Evolutionary conservation across 208 protist genomes (phyloP).

Genomic region (Eutreptiella sp.): DNA sequence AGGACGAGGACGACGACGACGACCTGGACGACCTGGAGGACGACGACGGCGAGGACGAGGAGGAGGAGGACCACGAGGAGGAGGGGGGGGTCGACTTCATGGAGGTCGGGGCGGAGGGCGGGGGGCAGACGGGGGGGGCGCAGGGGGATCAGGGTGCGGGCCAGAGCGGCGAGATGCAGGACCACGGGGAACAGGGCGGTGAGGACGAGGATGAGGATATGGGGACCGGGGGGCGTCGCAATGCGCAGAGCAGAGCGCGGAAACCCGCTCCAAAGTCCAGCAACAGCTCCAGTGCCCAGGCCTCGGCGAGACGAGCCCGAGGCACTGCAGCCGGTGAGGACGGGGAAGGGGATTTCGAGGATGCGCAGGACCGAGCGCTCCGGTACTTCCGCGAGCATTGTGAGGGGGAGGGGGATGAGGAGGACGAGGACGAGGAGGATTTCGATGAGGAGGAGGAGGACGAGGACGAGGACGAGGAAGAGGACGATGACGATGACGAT

Average conservation of each 20-base stretch:
- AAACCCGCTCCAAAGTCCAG: too few relatives aligned
- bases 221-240: not conserved
- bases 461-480: constrained; percentile 2
- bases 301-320: too few relatives aligned
- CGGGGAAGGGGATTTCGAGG: too few relatives aligned
- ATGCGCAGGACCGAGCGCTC: not conserved
- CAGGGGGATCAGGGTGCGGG: not conserved
- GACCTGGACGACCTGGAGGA: not conserved
- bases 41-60: too few relatives aligned
- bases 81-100: not conserved
- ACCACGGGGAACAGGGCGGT: not conserved
- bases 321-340: too few relatives aligned
- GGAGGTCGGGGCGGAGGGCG: not conserved
- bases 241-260: too few relatives aligned
- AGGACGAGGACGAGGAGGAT: too few relatives aligned
- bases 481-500: too few relatives aligned
- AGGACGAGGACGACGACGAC: not conserved
- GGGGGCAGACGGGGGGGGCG: not conserved
- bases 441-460: too few relatives aligned
- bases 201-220: not conserved
- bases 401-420: not conserved
- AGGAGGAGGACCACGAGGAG: too few relatives aligned
- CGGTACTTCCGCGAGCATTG: not conserved
- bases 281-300: too few relatives aligned
- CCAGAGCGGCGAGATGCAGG: not conserved